Evolutionary conservation across 2,329 filamentous ascomycete species (phyloP), one percentile per base, ranked within the genome.

Genomic region (Emericellopsis cladophorae): DNA sequence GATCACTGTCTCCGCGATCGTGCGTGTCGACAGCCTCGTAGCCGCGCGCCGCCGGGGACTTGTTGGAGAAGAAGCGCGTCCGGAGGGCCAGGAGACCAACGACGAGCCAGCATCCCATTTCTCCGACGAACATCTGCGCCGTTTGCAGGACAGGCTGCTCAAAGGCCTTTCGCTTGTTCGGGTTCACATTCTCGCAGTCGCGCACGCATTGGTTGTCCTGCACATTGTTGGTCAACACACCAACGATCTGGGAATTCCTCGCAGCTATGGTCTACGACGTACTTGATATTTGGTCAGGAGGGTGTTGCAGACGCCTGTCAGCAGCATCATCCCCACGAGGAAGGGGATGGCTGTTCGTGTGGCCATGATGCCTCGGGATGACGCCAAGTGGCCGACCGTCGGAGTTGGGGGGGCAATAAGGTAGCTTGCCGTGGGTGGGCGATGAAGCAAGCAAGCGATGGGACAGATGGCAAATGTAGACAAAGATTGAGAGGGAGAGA

Each of bases 91-190:
- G 79, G 39, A 74, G 53, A 18, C 82, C 79, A 35, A 96, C 74
- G 40, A 98, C 86, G 12, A 96, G 72, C 89, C 90, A 98, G 67
- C 88, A 94, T 47, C 88, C 90, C 73, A 86, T 84, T 61, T 98
- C 92, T 42, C 92, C 92, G 46, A 95, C 74, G 59, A 98, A 98
- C 92, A 98, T 98, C 61, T 96, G 92, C 1, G 87, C 79, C 47
- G 92, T 96, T 60, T 98, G 92, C 41, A 96, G 79, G 40, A 98
- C 89, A 15, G 92, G 92, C 58, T 96, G 90, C 60, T 95, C 87
- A 63, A 98, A 96, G 51, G 76, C 74, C 47, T 74, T 67, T 40
- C 77, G 81, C 49, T 81, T 74, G 44, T 70, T 72, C 9, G 76
- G 74, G 52, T 86, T 67, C 18, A 74, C 68, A 45, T 76, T 71